These are phyloP conservation scores for Ceratocystis harringtonii DNA, from an alignment of 2,329 filamentous ascomycete species.

Conservation along the genomic window DNA sequence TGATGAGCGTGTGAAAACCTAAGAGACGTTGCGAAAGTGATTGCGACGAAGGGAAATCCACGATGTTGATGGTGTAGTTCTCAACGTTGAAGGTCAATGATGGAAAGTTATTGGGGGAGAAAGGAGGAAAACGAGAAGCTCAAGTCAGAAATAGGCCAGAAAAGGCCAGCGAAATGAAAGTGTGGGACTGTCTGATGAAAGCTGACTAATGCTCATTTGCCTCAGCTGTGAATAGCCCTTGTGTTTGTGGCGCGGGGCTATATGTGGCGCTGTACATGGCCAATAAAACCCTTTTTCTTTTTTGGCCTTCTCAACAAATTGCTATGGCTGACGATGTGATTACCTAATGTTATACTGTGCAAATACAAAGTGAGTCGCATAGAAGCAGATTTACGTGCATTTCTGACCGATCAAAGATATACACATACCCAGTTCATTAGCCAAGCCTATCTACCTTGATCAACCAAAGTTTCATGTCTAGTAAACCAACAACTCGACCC, in stretches of 20 bases:
- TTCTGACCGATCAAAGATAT: background rate
- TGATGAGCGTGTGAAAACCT: background rate
- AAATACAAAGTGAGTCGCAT: too few species aligned
- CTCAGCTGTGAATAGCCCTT: background rate
- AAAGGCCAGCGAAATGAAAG: background rate
- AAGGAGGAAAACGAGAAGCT: background rate
- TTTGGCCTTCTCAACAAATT: too few species aligned
- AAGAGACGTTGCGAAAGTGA: background rate
- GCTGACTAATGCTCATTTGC: background rate
- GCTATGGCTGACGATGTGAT: too few species aligned
- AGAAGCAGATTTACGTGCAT: background rate
- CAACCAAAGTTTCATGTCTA: background rate
- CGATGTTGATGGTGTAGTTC: background rate
- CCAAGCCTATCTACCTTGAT: background rate
- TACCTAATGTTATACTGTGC: too few species aligned
- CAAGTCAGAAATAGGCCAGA: background rate
- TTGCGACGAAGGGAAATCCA: background rate
- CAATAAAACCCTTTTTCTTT: background rate
- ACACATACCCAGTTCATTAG: background rate
- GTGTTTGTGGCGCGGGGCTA: background rate
- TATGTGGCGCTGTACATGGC: background rate
- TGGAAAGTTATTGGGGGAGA: background rate
- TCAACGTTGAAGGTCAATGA: slow-evolving; percentile 3
- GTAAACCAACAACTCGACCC: background rate
- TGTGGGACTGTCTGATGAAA: background rate